These are phyloP conservation scores for Penicillium alfredii DNA, from an alignment of 495 filamentous ascomycete genomes.

Conservation along the genomic window DNA sequence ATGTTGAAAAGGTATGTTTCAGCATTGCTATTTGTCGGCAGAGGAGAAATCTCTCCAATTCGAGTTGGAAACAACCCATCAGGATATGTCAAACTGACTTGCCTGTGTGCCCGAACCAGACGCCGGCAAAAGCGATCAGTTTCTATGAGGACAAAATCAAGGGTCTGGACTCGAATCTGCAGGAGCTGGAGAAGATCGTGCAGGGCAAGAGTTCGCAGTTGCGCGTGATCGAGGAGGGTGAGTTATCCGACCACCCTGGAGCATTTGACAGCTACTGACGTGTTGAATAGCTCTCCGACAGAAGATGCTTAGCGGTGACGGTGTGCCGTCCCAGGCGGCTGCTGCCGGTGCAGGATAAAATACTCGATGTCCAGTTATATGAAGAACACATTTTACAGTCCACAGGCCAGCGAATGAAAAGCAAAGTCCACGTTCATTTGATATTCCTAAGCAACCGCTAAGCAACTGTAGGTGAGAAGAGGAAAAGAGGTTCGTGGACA, in stretches of 20 bases:
- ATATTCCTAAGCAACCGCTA: no score
- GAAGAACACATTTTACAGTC: background rate
- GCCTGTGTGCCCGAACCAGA: no score
- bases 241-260: slow-evolving; percentile 16
- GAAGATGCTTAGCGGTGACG: slow-evolving; percentile 42
- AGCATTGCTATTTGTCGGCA: no score
- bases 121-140: slow-evolving; percentile 63
- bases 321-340: slow-evolving; percentile 21
- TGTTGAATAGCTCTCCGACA: slow-evolving; percentile 38
- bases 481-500: no score
- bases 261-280: slow-evolving; percentile 8
- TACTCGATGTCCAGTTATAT: background rate
- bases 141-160: slow-evolving; percentile 87
- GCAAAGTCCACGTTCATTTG: no score
- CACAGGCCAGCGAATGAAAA: no score
- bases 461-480: no score
- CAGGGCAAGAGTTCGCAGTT: slow-evolving; percentile 79
- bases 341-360: slow-evolving; percentile 26
- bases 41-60: no score
- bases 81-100: no score
- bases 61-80: no score
- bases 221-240: slow-evolving; percentile 82
- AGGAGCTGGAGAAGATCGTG: slow-evolving; percentile 81
- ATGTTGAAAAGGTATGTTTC: slow-evolving; percentile 75
- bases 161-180: slow-evolving; percentile 69